These are phyloP conservation scores for Cryoendolithus antarcticus DNA, from an alignment of 2,329 filamentous ascomycete species.

Conservation along the genomic window DNA sequence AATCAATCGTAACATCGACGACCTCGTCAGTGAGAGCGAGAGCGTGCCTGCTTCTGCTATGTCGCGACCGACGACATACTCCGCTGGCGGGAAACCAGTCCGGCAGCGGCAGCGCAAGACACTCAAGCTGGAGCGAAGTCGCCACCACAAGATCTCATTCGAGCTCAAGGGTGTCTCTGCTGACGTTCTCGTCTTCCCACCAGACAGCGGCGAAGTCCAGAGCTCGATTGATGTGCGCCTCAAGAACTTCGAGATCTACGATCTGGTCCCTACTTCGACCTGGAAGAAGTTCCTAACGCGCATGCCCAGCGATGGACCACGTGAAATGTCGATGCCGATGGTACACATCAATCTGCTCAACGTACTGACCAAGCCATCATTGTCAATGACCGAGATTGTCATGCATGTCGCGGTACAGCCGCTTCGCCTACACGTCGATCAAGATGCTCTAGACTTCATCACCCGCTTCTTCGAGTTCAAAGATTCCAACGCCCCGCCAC, in stretches of 20 bases:
- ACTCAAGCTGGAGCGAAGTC: slow-evolving; percentile 70
- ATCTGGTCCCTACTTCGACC: slow-evolving; percentile 86
- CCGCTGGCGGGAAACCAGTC: slow-evolving; percentile 16
- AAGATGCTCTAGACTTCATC: slow-evolving; percentile 94
- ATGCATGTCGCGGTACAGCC: slow-evolving; percentile 59
- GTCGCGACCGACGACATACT: slow-evolving; percentile 46
- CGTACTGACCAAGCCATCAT: slow-evolving; percentile 70
- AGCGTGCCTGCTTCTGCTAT: slow-evolving; percentile 62
- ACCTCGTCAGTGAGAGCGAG: slow-evolving; percentile 76
- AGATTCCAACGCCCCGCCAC: slow-evolving; percentile 46
- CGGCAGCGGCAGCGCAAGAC: slow-evolving; percentile 22
- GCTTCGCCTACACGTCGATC: slow-evolving; percentile 83
- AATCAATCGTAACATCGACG: slow-evolving; percentile 82
- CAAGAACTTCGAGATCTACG: slow-evolving; percentile 76
- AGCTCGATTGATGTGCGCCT: slow-evolving; percentile 78
- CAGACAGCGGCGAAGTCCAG: slow-evolving; percentile 67
- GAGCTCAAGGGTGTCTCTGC: slow-evolving; percentile 75
- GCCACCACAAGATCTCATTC: slow-evolving; percentile 88
- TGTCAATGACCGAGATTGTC: slow-evolving; percentile 83
- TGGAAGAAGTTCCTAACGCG: slow-evolving; percentile 99
- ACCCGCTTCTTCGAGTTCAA: slow-evolving; percentile 98
- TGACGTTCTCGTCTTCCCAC: slow-evolving; percentile 71
- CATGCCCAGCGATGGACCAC: slow-evolving; percentile 62
- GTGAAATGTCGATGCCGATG: slow-evolving; percentile 81
- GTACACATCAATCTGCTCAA: slow-evolving; percentile 78